Percentiles rank a stretch among this genome's conserved stretches.
phyloP scores from a whole-genome alignment of 768 basidiomycete species.

The Suillus weaverae region DNA sequence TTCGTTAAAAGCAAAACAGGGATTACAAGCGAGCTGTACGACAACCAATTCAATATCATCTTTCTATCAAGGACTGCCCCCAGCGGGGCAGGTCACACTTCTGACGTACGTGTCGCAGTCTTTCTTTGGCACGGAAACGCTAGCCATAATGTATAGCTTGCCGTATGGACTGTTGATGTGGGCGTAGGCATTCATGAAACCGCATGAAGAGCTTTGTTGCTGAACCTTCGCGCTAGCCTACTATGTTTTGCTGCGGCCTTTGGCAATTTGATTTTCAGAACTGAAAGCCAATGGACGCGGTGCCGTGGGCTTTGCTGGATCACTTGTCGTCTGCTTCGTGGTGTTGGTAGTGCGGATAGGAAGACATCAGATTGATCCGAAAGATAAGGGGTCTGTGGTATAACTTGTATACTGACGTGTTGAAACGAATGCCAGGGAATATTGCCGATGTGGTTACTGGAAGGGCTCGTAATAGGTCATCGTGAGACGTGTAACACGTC shows the following conservation, averaged over 20 bases:
- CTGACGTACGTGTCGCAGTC: not conserved
- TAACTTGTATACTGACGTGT: not conserved
- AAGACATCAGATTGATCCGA: not conserved
- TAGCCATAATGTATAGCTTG: slow-evolving; percentile 33
- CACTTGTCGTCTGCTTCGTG: not conserved
- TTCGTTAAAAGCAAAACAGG: slow-evolving; percentile 36
- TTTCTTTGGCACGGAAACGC: slow-evolving; percentile 23
- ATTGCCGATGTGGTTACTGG: not conserved
- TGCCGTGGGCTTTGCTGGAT: not conserved
- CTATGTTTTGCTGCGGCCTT: not conserved
- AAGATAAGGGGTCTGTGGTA: not conserved
- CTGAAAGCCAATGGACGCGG: not conserved
- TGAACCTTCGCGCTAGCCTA: not conserved
- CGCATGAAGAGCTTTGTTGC: not conserved
- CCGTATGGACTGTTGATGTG: slow-evolving; percentile 35
- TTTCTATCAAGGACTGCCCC: not conserved
- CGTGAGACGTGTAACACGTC: not conserved
- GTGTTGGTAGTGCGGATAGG: not conserved
- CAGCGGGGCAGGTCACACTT: not conserved
- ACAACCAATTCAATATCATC: slow-evolving; percentile 6
- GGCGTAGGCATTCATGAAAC: slow-evolving; percentile 16
- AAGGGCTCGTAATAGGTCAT: not conserved
- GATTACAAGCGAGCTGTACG: slow-evolving; percentile 23
- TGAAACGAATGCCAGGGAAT: not conserved
- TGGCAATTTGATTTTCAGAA: not conserved